Percentiles rank a stretch among this genome's conserved stretches.
These are phyloP conservation scores for Boletus pseudo-olivaceus DNA, from an alignment of 768 basidiomycete species.

Conservation along the genomic window DNA sequence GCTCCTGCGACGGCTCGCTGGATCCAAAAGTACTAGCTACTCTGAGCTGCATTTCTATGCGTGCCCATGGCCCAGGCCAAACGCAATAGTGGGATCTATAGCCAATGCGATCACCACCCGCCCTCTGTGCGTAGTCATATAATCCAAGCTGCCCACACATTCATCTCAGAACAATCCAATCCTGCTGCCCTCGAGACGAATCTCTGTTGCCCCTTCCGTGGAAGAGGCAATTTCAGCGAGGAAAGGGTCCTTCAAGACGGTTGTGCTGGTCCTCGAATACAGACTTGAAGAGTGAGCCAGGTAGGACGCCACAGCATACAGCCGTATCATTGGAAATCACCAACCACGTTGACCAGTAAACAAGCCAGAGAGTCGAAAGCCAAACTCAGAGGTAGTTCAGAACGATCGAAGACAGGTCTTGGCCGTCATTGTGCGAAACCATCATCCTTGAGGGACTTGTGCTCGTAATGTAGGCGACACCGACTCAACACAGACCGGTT, in stretches of 20 bases:
- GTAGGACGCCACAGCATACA: conserved; percentile 1
- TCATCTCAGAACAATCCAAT: conserved; percentile 25
- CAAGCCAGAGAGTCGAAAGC: conserved; percentile 27
- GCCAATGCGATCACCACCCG: conserved; percentile 10
- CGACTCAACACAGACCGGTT: conserved; percentile 18
- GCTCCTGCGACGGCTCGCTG: conserved; percentile 31
- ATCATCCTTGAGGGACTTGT: background rate
- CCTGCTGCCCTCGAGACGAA: conserved; percentile 48
- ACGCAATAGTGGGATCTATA: conserved; percentile 8
- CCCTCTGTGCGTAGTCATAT: conserved; percentile 21
- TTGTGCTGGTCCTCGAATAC: conserved; percentile 10
- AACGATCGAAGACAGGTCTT: conserved; percentile 32
- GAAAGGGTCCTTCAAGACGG: conserved; percentile 13
- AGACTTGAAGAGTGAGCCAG: conserved; percentile 14
- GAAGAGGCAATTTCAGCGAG: conserved; percentile 40
- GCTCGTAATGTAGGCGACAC: conserved; percentile 1
- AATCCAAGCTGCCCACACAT: conserved; percentile 5
- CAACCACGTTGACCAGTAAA: conserved; percentile 12
- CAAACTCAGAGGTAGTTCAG: conserved; percentile 8
- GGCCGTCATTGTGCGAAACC: conserved; percentile 13
- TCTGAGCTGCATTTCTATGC: conserved; percentile 31
- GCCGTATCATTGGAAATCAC: conserved; percentile 14
- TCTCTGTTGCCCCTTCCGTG: conserved; percentile 51
- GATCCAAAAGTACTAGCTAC: conserved; percentile 15
- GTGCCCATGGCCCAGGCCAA: conserved; percentile 30